A percentile compares a stretch with the other conserved stretches of the same genome.
Conservation (phyloP, 371 early-diverging fungal species). For the Zychaea mexicana region DNA sequence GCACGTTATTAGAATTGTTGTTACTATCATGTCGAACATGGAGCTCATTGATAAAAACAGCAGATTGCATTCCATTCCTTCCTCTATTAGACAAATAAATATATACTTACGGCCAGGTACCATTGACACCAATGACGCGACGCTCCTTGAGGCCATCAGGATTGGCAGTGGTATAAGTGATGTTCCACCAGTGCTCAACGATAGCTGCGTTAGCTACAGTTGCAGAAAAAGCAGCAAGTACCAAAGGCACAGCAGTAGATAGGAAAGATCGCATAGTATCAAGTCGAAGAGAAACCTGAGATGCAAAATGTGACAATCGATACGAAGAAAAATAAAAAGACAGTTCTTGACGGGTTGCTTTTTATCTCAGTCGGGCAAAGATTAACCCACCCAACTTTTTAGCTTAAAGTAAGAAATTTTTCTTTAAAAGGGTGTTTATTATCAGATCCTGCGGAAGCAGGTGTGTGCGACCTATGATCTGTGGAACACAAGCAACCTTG, state of each 20-base stretch:
- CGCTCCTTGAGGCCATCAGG: conserved; percentile 66
- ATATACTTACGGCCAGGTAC: conserved; percentile 65
- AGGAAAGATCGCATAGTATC: neutral
- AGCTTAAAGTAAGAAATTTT: no score
- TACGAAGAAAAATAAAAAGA: neutral
- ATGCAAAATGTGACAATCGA: no score
- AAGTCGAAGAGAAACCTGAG: neutral
- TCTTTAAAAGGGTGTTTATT: neutral
- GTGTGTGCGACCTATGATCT: neutral
- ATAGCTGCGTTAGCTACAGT: conserved; percentile 42
- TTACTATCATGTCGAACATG: neutral
- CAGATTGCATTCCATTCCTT: no score
- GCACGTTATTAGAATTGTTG: neutral
- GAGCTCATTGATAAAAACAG: neutral
- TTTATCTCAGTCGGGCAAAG: conserved; percentile 2
- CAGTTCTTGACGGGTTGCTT: neutral
- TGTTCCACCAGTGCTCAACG: conserved; percentile 72
- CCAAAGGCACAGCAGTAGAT: neutral
- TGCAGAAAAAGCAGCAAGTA: neutral
- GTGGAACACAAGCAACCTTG: neutral
- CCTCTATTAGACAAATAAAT: no score
- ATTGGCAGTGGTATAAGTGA: conserved; percentile 67
- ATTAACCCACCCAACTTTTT: neutral
- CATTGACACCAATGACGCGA: conserved; percentile 76
- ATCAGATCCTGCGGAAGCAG: neutral